Conservation (phyloP, 805 yeast genomes). For the Candida wancherniae region DNA sequence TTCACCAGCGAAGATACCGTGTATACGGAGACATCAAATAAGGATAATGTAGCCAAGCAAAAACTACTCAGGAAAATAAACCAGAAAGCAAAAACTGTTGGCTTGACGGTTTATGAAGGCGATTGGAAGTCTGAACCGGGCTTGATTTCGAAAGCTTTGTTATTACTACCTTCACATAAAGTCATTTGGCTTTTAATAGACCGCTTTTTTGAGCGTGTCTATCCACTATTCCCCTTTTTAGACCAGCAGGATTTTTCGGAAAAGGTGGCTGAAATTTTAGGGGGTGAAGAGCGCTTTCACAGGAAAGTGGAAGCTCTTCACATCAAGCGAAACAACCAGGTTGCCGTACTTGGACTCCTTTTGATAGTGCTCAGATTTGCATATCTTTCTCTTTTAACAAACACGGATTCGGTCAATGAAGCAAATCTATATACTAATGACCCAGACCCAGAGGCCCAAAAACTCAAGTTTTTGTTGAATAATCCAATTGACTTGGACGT, state of each 20-base stretch:
- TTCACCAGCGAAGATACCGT: conserved; percentile 9
- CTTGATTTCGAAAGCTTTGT: conserved; percentile 16
- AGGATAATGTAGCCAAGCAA: conserved; percentile 5
- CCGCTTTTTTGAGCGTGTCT: conserved; percentile 40
- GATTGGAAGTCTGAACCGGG: conserved; percentile 17
- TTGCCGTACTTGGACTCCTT: conserved; percentile 30
- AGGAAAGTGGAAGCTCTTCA: conserved; percentile 19
- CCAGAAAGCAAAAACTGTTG: conserved; percentile 16
- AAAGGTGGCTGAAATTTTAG: conserved; percentile 16
- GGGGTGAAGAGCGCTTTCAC: conserved; percentile 14
- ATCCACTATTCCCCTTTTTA: conserved; percentile 59
- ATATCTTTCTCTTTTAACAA: conserved; percentile 36
- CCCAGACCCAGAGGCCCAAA: conserved; percentile 10
- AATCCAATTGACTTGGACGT: conserved; percentile 21
- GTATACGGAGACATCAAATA: conserved; percentile 6
- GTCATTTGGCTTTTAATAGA: conserved; percentile 24
- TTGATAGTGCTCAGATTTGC: conserved; percentile 30
- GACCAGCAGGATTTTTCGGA: conserved; percentile 24
- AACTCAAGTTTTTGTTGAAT: conserved; percentile 14
- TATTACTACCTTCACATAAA: conserved; percentile 21
- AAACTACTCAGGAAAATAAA: conserved; percentile 8
- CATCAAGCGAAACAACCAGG: conserved; percentile 29
- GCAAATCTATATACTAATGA: conserved; percentile 10
- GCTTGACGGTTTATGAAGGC: conserved; percentile 19
- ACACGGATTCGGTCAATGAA: conserved; percentile 27